phyloP scores from a whole-genome alignment of 495 filamentous ascomycete species.

The Annulohypoxylon nitens region DNA sequence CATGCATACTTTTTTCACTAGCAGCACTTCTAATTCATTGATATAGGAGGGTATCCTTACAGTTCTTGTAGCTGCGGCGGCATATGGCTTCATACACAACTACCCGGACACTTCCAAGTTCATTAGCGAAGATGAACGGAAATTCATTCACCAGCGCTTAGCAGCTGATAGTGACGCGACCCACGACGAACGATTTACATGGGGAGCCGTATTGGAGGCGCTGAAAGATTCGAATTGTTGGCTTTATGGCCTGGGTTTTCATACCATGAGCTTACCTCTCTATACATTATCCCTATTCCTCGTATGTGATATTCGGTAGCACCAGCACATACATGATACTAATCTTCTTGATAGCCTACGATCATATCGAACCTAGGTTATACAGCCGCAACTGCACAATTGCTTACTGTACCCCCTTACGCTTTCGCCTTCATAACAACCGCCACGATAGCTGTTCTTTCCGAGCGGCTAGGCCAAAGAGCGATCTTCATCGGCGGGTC shows the following conservation, averaged over 20 bases:
- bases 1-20: background rate
- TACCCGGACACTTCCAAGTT: conserved; percentile 79
- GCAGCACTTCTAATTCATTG: conserved; percentile 28
- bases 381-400: conserved; percentile 73
- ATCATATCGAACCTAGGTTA: conserved; percentile 80
- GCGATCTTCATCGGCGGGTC: conserved; percentile 73
- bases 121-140: conserved; percentile 72
- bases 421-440: conserved; percentile 72
- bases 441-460: conserved; percentile 68
- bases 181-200: conserved; percentile 74
- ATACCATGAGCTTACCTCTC: conserved; percentile 79
- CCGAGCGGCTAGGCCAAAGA: conserved; percentile 67
- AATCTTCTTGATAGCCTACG: conserved; percentile 63
- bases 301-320: conserved; percentile 53
- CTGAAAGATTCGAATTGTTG: conserved; percentile 78
- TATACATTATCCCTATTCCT: conserved; percentile 85
- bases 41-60: conserved; percentile 76
- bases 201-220: conserved; percentile 73
- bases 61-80: conserved; percentile 68
- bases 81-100: conserved; percentile 80
- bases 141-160: conserved; percentile 70
- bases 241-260: conserved; percentile 79
- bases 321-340: background rate
- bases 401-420: conserved; percentile 79
- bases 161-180: conserved; percentile 71